Evolutionary conservation across 2,329 filamentous ascomycete species (phyloP).

Genomic region (Xylaria polymorpha): DNA sequence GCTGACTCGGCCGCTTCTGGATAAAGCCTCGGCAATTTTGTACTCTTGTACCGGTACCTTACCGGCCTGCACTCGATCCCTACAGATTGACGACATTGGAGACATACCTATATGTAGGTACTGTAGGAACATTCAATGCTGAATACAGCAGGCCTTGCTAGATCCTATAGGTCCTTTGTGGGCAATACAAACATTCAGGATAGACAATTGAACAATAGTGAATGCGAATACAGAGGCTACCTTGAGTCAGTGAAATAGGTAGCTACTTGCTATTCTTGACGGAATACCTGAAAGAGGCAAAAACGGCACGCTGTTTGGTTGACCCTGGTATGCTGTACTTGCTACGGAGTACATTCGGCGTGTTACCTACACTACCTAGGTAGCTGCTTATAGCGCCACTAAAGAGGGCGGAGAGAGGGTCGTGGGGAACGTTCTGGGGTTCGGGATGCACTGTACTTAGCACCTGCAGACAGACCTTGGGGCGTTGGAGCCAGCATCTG

Average conservation of each 20-base stretch:
- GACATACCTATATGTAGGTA: no score
- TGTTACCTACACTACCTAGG: neutral
- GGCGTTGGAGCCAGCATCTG: neutral
- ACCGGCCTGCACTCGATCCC: neutral
- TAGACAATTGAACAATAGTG: neutral
- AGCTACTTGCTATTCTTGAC: neutral
- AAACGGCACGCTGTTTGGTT: neutral
- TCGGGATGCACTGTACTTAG: slow-evolving; percentile 14
- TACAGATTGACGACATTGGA: neutral
- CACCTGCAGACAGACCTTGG: neutral
- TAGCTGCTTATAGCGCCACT: neutral
- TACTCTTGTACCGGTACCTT: neutral
- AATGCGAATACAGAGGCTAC: neutral
- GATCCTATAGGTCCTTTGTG: neutral
- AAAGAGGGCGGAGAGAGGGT: slow-evolving; percentile 8
- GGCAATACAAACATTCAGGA: neutral
- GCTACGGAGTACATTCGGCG: neutral
- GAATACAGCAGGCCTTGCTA: neutral
- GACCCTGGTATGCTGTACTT: slow-evolving; percentile 3
- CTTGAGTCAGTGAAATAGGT: slow-evolving; percentile 1
- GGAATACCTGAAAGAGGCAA: neutral
- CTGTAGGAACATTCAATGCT: no score
- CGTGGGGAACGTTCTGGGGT: slow-evolving; percentile 30
- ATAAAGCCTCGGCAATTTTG: slow-evolving; percentile 36
- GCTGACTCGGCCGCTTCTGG: slow-evolving; percentile 33